A percentile compares a stretch with the other conserved stretches of the same genome.
Conservation (phyloP, 2,329 filamentous ascomycete species). For the Ceratocystis colombiana region DNA sequence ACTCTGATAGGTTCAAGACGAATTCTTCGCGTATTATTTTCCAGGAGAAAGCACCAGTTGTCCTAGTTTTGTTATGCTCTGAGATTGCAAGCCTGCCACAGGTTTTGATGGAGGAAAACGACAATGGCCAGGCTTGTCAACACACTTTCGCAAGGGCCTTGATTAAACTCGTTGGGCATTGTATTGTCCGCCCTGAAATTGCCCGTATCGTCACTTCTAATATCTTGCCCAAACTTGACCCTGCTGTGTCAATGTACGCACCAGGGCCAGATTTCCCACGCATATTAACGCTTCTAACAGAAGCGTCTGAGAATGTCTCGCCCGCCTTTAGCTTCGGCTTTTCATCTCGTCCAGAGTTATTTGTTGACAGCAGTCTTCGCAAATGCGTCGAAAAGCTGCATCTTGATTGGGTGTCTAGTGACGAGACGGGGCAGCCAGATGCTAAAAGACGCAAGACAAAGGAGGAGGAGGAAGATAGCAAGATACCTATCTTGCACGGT, state of each 20-base stretch:
- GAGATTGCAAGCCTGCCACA: slow-evolving; percentile 34
- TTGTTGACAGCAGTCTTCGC: slow-evolving; percentile 29
- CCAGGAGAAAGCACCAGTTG: slow-evolving; percentile 26
- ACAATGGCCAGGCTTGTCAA: slow-evolving; percentile 30
- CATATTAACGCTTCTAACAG: slow-evolving; percentile 16
- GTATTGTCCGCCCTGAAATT: slow-evolving; percentile 13
- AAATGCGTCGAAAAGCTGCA: slow-evolving; percentile 30
- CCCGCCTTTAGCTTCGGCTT: slow-evolving; percentile 15
- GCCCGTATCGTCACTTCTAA: slow-evolving; percentile 21
- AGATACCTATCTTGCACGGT: slow-evolving; percentile 12
- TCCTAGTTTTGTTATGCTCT: slow-evolving; percentile 36
- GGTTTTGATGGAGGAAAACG: slow-evolving; percentile 30
- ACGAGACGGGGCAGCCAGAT: slow-evolving; percentile 23
- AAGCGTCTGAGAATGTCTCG: slow-evolving; percentile 17
- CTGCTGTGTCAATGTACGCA: background rate
- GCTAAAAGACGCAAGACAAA: slow-evolving; percentile 31
- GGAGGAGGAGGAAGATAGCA: slow-evolving; percentile 15
- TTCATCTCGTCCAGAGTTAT: slow-evolving; percentile 24
- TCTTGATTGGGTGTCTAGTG: slow-evolving; percentile 29
- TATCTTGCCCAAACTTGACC: slow-evolving; percentile 19
- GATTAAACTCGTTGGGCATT: slow-evolving; percentile 33
- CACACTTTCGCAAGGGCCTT: slow-evolving; percentile 35
- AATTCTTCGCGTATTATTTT: slow-evolving; percentile 18
- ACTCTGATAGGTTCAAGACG: slow-evolving; percentile 24
- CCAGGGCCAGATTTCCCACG: slow-evolving; percentile 12